These are phyloP conservation scores for Chamaenerion angustifolium DNA, from an alignment of 345 rosid genomes.

Conservation along the genomic window DNA sequence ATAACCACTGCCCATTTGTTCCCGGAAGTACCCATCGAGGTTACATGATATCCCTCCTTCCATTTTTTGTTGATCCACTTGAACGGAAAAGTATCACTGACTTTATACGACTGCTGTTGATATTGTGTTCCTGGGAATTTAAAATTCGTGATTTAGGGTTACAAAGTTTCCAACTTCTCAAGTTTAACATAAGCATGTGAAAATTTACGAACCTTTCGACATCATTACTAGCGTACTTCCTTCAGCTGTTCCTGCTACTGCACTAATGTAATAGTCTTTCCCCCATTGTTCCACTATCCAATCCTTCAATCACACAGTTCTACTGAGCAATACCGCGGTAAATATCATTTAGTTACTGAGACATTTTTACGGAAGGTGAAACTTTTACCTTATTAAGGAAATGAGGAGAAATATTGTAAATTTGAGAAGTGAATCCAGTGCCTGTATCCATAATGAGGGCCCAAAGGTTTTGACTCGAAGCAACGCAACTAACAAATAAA, in stretches of 20 bases:
- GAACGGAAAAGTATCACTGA: constrained; percentile 72
- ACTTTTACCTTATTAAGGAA: constrained; percentile 63
- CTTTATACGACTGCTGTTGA: constrained; percentile 68
- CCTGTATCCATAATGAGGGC: constrained; percentile 91
- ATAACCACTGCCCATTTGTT: constrained; percentile 15
- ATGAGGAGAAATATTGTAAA: constrained; percentile 52
- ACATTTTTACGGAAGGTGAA: too few species aligned
- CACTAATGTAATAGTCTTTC: constrained; percentile 73
- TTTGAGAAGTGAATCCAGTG: constrained; percentile 59
- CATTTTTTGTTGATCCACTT: constrained; percentile 42
- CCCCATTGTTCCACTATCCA: constrained; percentile 96
- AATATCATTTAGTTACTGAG: too few species aligned
- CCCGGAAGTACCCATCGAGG: constrained; percentile 25
- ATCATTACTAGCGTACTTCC: constrained; percentile 80
- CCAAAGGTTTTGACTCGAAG: constrained; percentile 53
- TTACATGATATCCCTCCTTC: constrained; percentile 74
- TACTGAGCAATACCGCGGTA: too few species aligned
- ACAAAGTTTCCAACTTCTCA: background rate
- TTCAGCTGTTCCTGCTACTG: constrained; percentile 71
- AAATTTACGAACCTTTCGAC: constrained; percentile 49
- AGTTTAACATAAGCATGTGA: background rate
- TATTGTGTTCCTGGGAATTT: constrained; percentile 48
- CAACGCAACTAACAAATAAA: constrained; percentile 65
- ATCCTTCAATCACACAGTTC: constrained; percentile 25
- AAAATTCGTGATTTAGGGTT: too few species aligned